Evolutionary conservation across 2,329 filamentous ascomycete genomes (phyloP).

Genomic region (Ilyonectria robusta): DNA sequence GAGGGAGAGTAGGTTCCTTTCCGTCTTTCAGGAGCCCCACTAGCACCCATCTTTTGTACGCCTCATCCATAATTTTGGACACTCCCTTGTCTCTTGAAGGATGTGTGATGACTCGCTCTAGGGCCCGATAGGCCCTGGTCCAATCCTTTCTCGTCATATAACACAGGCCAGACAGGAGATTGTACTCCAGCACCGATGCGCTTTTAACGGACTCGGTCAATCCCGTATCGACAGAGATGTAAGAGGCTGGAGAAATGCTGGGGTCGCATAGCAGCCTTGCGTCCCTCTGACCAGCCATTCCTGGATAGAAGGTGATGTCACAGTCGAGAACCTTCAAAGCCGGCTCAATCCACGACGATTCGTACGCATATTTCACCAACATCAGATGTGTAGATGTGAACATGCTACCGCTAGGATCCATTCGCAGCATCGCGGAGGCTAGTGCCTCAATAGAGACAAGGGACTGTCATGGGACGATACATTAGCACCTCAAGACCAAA

Average conservation of each 20-base stretch:
- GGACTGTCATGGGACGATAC: slow-evolving; percentile 54
- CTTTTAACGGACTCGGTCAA: slow-evolving; percentile 69
- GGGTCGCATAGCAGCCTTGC: slow-evolving; percentile 62
- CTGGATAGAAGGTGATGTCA: slow-evolving; percentile 76
- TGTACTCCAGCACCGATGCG: slow-evolving; percentile 75
- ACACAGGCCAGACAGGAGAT: slow-evolving; percentile 74
- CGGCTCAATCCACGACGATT: slow-evolving; percentile 65
- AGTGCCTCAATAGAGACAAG: slow-evolving; percentile 62
- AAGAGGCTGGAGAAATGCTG: slow-evolving; percentile 63
- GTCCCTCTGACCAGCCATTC: slow-evolving; percentile 54
- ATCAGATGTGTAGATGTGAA: slow-evolving; percentile 75
- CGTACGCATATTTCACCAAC: slow-evolving; percentile 72
- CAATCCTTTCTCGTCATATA: slow-evolving; percentile 75
- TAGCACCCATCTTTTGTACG: slow-evolving; percentile 93
- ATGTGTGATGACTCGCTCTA: slow-evolving; percentile 77
- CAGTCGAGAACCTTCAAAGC: slow-evolving; percentile 75
- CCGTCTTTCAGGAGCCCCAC: slow-evolving; percentile 81
- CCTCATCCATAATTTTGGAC: slow-evolving; percentile 87
- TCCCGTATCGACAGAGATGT: slow-evolving; percentile 71
- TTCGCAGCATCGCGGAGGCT: slow-evolving; percentile 69
- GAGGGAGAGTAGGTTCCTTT: slow-evolving; percentile 67
- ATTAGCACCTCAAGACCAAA: slow-evolving; percentile 18
- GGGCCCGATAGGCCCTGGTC: slow-evolving; percentile 71
- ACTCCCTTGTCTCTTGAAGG: slow-evolving; percentile 74
- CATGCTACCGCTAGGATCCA: slow-evolving; percentile 77